Base-by-base conservation (phyloP, 768 basidiomycete genomes). In the Leccinum pellstonianum region DNA sequence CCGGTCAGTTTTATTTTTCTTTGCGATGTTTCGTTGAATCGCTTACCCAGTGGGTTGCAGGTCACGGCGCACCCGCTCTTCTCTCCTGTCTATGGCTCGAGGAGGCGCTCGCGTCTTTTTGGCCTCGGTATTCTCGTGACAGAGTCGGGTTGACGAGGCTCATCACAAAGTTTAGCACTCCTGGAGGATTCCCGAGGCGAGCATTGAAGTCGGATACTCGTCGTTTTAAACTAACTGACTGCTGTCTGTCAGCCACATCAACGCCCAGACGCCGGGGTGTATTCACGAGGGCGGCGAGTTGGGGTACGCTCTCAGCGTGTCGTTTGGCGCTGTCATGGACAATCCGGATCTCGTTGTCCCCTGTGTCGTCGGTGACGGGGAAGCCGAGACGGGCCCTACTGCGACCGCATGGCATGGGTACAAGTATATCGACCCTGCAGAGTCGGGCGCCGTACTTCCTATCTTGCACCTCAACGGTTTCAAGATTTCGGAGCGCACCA, bases 231-330 rank as follows among this genome's bases (percentile, higher is more conserved):
- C 51, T 66, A 21, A 64, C 29, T 1, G 9, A 15, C 2, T 2
- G 1, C 0, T 2, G 17, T 25, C n/a, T 58, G 52, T 11, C 37
- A 87, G 86, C 65, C 86, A 88, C 59, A 83, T 89, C 64, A 90
- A 93, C 59, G 89, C 93, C 0, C 84, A 91, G 72, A 93, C 91
- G 1, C 94, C 93, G 19, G 94, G 94, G 5, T 81, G 84, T 3
- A 95, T 97, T 62, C 94, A 97, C 66, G 94, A 97, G 75, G 94
- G 94, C 56, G 89, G 88, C 29, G 94, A 95, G 72, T 82, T 95
- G 14, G 93, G 94, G 8, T 96, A 95, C 64, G 92, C 92, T 4
- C 84, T 95, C 38, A 82, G 86, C 46, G 93, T 93, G 9, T 81
- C 91, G 1, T 95, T 91, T 68, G 94, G 94, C 37, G 87, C 90